These are phyloP conservation scores for Lactarius sanguifluus DNA, from an alignment of 768 basidiomycete species.

Conservation along the genomic window DNA sequence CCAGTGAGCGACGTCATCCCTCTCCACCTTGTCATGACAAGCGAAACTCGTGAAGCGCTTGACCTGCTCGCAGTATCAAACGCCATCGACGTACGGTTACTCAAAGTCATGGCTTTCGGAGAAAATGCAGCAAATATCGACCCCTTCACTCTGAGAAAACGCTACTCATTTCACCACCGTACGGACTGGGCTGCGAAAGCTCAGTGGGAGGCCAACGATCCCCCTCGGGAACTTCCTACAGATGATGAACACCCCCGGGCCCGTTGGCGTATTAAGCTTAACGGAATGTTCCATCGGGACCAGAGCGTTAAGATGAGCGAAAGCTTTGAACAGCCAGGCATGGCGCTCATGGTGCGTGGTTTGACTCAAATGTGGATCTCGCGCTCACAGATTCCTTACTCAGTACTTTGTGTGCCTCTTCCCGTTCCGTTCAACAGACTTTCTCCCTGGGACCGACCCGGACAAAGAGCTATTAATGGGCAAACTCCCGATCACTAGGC, in stretches of 20 bases:
- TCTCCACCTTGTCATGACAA: conserved; percentile 16
- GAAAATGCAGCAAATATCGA: conserved; percentile 1
- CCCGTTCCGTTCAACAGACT: not conserved
- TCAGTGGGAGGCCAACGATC: conserved; percentile 11
- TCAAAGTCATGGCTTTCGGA: conserved; percentile 23
- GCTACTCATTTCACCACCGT: conserved; percentile 1
- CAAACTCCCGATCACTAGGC: not conserved
- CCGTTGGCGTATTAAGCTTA: conserved; percentile 20
- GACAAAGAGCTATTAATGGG: conserved; percentile 9
- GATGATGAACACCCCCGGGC: not conserved
- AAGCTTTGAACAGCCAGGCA: conserved; percentile 14
- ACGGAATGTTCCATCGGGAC: conserved; percentile 5
- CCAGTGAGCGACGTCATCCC: conserved; percentile 15
- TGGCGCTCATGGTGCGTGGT: conserved; percentile 21
- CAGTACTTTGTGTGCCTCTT: conserved; percentile 20
- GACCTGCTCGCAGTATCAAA: conserved; percentile 15
- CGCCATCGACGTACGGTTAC: conserved; percentile 20
- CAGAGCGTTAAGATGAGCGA: not conserved
- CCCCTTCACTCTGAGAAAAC: conserved; percentile 2
- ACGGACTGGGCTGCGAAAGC: conserved; percentile 14
- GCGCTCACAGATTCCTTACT: not conserved
- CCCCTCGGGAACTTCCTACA: not conserved
- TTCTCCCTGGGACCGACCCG: not conserved
- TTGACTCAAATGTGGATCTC: not conserved
- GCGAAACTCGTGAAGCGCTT: conserved; percentile 5